Percentiles rank a stretch among this genome's conserved stretches.
phyloP scores from a whole-genome alignment of 192 early-diverging fungal species.

The Coemansia sp. region DNA sequence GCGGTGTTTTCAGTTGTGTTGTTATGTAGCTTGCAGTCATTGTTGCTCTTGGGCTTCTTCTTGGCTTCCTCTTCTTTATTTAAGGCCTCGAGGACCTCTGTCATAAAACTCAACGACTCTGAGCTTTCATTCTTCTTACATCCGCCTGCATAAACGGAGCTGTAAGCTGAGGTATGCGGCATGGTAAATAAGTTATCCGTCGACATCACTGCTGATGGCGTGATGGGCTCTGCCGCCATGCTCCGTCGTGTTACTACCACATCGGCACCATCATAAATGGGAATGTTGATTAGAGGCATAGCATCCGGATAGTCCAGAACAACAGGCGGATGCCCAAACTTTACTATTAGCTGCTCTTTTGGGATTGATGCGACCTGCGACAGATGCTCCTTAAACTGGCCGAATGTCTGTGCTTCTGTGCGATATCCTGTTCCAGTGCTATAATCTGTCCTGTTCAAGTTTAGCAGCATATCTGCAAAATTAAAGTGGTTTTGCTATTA shows the following conservation, averaged over 20 bases:
- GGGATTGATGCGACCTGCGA: slow-evolving; percentile 18
- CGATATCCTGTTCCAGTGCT: slow-evolving; percentile 1
- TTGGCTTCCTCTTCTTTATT: not conserved
- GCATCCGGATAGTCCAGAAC: slow-evolving; percentile 22
- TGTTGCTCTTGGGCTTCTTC: not conserved
- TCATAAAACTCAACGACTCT: not conserved
- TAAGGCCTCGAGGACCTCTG: not conserved
- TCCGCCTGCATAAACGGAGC: not conserved
- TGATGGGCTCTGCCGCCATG: not conserved
- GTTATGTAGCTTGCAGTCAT: not conserved
- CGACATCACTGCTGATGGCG: not conserved
- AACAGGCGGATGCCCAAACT: slow-evolving; percentile 28
- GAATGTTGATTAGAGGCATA: slow-evolving; percentile 19
- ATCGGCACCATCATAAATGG: slow-evolving; percentile 6
- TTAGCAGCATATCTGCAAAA: slow-evolving; percentile 14
- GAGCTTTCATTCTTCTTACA: not conserved
- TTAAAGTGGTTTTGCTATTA: not conserved
- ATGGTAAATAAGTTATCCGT: not conserved
- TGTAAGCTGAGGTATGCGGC: not conserved
- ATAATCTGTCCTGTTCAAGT: slow-evolving; percentile 13
- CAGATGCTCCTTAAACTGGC: slow-evolving; percentile 26
- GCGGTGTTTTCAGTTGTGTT: not conserved
- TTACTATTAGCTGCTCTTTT: slow-evolving; percentile 10
- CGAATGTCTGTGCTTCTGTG: slow-evolving; percentile 14
- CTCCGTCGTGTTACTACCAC: not conserved